Base-by-base conservation (phyloP, 495 filamentous ascomycete species). In the Patellaria atrata region DNA sequence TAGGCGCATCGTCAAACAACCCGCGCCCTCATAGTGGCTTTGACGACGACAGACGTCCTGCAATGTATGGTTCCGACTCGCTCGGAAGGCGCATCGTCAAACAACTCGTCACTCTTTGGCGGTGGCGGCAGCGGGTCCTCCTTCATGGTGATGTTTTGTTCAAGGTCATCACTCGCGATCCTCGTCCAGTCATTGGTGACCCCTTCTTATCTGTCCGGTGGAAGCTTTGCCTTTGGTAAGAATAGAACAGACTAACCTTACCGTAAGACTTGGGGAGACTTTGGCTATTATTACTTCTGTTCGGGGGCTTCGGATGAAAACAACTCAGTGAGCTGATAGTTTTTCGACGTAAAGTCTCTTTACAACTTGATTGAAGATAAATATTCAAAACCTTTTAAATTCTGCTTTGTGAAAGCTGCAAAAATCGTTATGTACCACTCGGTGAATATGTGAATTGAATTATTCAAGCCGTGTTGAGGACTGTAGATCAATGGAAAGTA, bases 171-270 rank as follows among this genome's bases (percentile, higher is more conserved):
- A 23, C 33, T 37, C 23, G 10, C 18, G 29, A 31, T 37, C 33
- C 40, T 43, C 40, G 19, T 37, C 40, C 20, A 43, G 40, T 37
- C 33, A 37, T 37, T 37, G 8, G 13, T 21, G 18, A 35, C 11
- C 17, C 27, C 32, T 26, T 20, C 36, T 40, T 40, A 23, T 30
- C 13, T 40, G 29, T 40, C 37, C 17, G 21, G 29, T 33, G 30
- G 23, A 21, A 26, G 29, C 16, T 33, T 28, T 35, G 20, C 30
- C 26, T 41, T 36, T 27, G 32, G 36, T 27, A 17, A 37, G 18
- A 37, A 37, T 37, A 43, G 37, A 40, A 37, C 34, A 37, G 34
- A 37, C 37, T 27, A 37, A 43, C 33, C 33, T 37, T 43, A 26
- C 40, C 20, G 13, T 43, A 43, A 43, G 11, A 13, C 13, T 43